These are phyloP conservation scores for Fusarium buxicola DNA, from an alignment of 2,329 filamentous ascomycete genomes.

Conservation along the genomic window DNA sequence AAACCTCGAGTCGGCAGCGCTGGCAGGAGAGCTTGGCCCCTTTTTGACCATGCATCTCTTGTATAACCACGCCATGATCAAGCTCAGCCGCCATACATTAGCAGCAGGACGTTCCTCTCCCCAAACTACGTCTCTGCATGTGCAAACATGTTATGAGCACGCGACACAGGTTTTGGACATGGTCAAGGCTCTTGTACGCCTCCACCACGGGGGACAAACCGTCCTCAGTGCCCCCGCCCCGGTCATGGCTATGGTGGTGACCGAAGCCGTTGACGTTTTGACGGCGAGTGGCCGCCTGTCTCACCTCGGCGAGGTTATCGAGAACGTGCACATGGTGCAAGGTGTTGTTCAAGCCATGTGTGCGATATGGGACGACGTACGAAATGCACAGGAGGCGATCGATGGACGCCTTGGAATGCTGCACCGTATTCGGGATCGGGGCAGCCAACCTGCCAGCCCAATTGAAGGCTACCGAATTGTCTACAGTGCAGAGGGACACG, in stretches of 20 bases:
- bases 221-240: constrained; percentile 64
- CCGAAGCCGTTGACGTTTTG: constrained; percentile 74
- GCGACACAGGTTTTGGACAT: constrained; percentile 65
- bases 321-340: constrained; percentile 64
- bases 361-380: constrained; percentile 69
- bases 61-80: constrained; percentile 73
- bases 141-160: constrained; percentile 62
- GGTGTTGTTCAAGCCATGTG: constrained; percentile 67
- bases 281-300: constrained; percentile 67
- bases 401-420: constrained; percentile 52
- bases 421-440: constrained; percentile 49
- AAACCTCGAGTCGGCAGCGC: constrained; percentile 68
- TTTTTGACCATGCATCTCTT: constrained; percentile 74
- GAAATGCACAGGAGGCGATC: constrained; percentile 62
- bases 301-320: constrained; percentile 63
- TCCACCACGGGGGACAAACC: constrained; percentile 49
- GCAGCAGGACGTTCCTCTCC: constrained; percentile 53
- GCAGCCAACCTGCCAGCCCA: constrained; percentile 44
- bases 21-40: constrained; percentile 64
- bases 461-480: constrained; percentile 49
- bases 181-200: constrained; percentile 54
- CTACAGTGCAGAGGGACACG: constrained; percentile 43
- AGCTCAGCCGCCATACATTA: constrained; percentile 71
- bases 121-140: constrained; percentile 57
- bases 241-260: constrained; percentile 70